These are phyloP conservation scores for Domatiomyces globalis DNA, from an alignment of 2,329 filamentous ascomycete genomes.

Conservation along the genomic window DNA sequence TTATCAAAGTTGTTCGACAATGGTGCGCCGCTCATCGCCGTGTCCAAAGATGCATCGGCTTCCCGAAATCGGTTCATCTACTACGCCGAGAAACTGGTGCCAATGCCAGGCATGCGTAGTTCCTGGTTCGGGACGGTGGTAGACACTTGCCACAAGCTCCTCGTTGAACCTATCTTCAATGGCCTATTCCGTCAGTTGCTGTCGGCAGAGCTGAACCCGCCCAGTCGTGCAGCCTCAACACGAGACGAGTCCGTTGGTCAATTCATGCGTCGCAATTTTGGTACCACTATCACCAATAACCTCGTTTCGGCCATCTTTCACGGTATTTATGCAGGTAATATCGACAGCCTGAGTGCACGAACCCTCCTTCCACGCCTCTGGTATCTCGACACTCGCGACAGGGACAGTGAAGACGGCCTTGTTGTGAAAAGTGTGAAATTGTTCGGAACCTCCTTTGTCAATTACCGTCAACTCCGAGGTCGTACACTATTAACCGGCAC, in stretches of 20 bases:
- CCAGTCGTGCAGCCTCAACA: slow-evolving; percentile 22
- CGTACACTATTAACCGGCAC: not conserved
- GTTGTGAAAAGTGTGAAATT: slow-evolving; percentile 2
- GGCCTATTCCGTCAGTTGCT: slow-evolving; percentile 27
- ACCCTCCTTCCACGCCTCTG: slow-evolving; percentile 42
- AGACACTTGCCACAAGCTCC: slow-evolving; percentile 23
- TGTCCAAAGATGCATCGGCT: slow-evolving; percentile 35
- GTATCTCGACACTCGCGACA: slow-evolving; percentile 31
- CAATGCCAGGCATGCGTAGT: slow-evolving; percentile 36
- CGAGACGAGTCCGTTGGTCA: slow-evolving; percentile 58
- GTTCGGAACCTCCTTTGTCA: not conserved
- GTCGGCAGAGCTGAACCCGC: slow-evolving; percentile 18
- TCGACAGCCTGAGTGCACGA: slow-evolving; percentile 62
- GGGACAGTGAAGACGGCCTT: slow-evolving; percentile 3
- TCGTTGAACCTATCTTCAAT: slow-evolving; percentile 43
- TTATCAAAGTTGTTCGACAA: slow-evolving; percentile 1
- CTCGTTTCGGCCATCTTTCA: slow-evolving; percentile 62
- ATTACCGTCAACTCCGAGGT: not conserved
- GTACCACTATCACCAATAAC: slow-evolving; percentile 50
- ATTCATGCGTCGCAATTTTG: slow-evolving; percentile 46
- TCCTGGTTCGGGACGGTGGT: slow-evolving; percentile 20
- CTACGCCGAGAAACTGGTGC: slow-evolving; percentile 69
- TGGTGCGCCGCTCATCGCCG: slow-evolving; percentile 23
- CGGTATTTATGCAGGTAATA: slow-evolving; percentile 84
- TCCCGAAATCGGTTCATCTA: slow-evolving; percentile 64